Conservation (phyloP, 1,284 basidiomycete species). For the Dichomitus squalens region DNA sequence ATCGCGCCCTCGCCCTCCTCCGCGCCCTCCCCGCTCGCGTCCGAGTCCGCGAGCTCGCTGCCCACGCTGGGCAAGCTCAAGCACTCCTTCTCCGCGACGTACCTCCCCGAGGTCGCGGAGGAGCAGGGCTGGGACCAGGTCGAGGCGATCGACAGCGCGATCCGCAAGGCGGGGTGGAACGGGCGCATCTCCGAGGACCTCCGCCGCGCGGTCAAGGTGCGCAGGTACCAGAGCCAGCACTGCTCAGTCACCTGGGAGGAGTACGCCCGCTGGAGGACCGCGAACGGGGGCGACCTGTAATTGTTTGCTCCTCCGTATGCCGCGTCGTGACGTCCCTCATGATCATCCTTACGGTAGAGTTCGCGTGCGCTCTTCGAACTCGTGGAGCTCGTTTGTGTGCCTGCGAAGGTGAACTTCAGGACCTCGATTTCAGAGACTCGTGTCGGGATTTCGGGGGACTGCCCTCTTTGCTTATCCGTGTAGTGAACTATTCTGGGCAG, state of each 20-base stretch:
- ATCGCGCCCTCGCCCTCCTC: conserved; percentile 52
- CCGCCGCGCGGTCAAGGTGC: conserved; percentile 74
- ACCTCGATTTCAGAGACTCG: neutral
- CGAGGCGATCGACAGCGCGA: conserved; percentile 89
- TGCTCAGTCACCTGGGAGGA: conserved; percentile 76
- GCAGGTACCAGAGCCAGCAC: conserved; percentile 86
- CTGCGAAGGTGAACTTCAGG: neutral
- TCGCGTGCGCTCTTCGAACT: neutral
- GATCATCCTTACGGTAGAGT: neutral
- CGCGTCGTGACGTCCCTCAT: neutral
- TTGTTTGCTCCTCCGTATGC: conserved; percentile 15
- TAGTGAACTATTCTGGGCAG: neutral
- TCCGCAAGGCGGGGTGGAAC: conserved; percentile 90
- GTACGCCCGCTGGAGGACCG: conserved; percentile 72
- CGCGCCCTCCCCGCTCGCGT: conserved; percentile 70
- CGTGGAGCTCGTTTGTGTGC: neutral
- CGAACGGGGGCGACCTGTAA: conserved; percentile 40
- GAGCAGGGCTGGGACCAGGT: conserved; percentile 94
- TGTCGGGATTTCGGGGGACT: too few species aligned
- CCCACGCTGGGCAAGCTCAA: conserved; percentile 52
- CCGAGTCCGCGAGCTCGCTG: conserved; percentile 58
- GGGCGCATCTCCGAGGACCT: conserved; percentile 85
- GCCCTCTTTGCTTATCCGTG: conserved; percentile 1
- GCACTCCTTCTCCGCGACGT: conserved; percentile 82
- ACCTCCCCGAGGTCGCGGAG: conserved; percentile 91